Evolutionary conservation across 805 yeast species (phyloP), one percentile per base, ranked within the genome.

Genomic region (Pichia manshurica): DNA sequence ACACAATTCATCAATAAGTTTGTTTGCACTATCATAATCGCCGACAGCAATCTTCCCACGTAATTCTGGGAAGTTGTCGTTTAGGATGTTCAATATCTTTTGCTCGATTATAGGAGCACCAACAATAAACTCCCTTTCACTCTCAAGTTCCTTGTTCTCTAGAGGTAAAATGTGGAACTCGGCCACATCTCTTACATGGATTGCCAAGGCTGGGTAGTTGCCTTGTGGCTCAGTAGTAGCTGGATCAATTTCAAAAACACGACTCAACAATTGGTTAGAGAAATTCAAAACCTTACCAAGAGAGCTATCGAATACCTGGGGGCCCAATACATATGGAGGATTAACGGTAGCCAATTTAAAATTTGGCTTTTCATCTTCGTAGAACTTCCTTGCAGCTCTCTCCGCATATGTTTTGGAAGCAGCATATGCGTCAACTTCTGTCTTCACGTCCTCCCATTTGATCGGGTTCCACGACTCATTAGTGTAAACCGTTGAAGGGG

Each of bases 131-230:
- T 70, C 55, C 51, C 77, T 64, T 50, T 66, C 33, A 46, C 63
- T 61, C 42, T 62, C 52, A 35, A 65, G 42, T 36, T 65, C 67
- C 33, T 61, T 62, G 46, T 62, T 66, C 54, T 72, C 74, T 48
- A 77, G 67, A 4, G 83, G 81, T 17, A 59, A 54, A 15, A 78
- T 55, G 57, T 82, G 87, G 7, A 82, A 79, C 46, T 58, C 59
- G 8, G 86, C 84, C 35, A 77, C 82, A 56, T 82, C 86, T 56
- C 84, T 70, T 5, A 81, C 85, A 60, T 81, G 84, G 32, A 75
- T 68, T 41, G 58, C 51, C 8, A 54, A 45, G 8, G 47, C 49
- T 13, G 37, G n/a, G 5, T 49, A 58, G 69, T 78, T 44, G 59
- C 60, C 10, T 57, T 46, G 41, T 31, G 44, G 47, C 21, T 67